A percentile compares a stretch with the other conserved stretches of the same genome.
Evolutionary conservation across 2,329 filamentous ascomycete genomes (phyloP).

Genomic region (Pseudocercospora macadamiae): DNA sequence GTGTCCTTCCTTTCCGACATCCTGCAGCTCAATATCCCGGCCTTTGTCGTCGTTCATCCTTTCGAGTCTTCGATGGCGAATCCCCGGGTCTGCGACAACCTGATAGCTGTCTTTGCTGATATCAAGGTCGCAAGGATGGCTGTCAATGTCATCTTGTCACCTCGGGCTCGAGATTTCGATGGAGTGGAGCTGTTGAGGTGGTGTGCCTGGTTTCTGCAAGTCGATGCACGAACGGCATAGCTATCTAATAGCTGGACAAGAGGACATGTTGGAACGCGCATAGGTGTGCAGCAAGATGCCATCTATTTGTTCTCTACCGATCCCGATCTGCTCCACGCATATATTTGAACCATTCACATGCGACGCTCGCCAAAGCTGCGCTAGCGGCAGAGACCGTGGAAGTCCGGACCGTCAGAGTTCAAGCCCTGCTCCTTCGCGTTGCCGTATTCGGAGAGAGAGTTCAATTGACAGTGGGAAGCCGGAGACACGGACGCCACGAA

Average conservation of each 20-base stretch:
- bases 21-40: neutral
- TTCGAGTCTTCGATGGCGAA: neutral
- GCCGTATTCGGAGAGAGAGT: neutral
- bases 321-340: neutral
- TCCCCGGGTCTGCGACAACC: neutral
- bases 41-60: neutral
- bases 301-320: neutral
- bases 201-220: neutral
- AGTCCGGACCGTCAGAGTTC: neutral
- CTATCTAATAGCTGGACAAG: too few species aligned
- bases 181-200: neutral
- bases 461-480: neutral
- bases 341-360: neutral
- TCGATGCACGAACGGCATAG: neutral
- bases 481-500: neutral
- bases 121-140: neutral
- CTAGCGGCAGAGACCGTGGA: constrained; percentile 3
- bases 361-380: neutral
- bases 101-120: neutral
- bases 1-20: neutral
- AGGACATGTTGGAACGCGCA: too few species aligned
- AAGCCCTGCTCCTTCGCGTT: neutral
- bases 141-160: neutral
- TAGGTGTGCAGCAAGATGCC: neutral
- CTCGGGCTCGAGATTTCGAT: neutral